phyloP scores from a whole-genome alignment of 1,284 basidiomycete species.

The Leccinum griseonigrum region DNA sequence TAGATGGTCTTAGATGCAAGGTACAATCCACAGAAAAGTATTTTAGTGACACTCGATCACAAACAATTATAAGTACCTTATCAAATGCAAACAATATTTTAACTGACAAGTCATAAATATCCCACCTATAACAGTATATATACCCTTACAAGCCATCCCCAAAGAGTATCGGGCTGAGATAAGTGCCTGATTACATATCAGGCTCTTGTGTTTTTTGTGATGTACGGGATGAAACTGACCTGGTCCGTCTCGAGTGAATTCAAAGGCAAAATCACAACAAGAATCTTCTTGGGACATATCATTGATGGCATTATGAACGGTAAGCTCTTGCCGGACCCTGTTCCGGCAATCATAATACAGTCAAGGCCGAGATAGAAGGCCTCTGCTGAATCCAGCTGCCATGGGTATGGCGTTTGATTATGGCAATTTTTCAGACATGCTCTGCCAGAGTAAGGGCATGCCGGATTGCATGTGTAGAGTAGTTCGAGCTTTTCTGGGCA shows the following conservation, averaged over 20 bases:
- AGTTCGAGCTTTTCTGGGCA: background rate
- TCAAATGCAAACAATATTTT: too few relatives aligned
- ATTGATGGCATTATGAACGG: slow-evolving; percentile 13
- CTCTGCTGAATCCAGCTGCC: slow-evolving; percentile 13
- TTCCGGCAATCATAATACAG: slow-evolving; percentile 8
- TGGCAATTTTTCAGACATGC: background rate
- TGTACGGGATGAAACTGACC: background rate
- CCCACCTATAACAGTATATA: too few relatives aligned
- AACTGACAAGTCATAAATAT: too few relatives aligned
- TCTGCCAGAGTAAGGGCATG: background rate
- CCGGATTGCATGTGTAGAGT: background rate
- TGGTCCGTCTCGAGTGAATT: slow-evolving; percentile 6
- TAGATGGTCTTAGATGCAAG: too few relatives aligned
- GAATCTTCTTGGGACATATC: slow-evolving; percentile 1
- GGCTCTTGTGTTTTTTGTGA: too few relatives aligned
- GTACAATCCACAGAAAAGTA: too few relatives aligned
- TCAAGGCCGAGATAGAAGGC: slow-evolving; percentile 12
- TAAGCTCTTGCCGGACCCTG: slow-evolving; percentile 2
- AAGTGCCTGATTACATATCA: too few relatives aligned
- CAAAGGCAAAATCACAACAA: slow-evolving; percentile 10
- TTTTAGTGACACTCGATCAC: too few relatives aligned
- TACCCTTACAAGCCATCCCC: too few relatives aligned
- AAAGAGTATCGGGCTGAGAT: too few relatives aligned
- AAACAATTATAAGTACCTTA: too few relatives aligned
- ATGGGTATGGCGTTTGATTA: slow-evolving; percentile 2